These are phyloP conservation scores for Conringia planisiliqua DNA, from an alignment of 345 rosid species.

Conservation along the genomic window DNA sequence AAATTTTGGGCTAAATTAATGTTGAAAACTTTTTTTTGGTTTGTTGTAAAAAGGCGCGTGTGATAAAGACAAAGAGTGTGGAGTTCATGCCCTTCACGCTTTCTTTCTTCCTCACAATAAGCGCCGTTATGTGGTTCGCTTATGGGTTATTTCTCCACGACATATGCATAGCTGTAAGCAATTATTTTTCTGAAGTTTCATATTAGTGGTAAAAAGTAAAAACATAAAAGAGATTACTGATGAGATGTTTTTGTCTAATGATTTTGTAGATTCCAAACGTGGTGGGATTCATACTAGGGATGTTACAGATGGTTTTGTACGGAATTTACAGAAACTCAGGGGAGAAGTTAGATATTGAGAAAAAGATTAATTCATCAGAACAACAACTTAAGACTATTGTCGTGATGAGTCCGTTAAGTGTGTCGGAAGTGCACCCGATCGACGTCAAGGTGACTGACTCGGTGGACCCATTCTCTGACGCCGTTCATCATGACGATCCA, in stretches of 20 bases:
- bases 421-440: conserved; percentile 36
- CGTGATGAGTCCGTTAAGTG: conserved; percentile 37
- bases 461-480: conserved; percentile 21
- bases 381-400: conserved; percentile 36
- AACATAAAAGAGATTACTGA: neutral
- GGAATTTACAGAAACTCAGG: conserved; percentile 43
- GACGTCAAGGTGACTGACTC: neutral
- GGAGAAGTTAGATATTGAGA: conserved; percentile 19
- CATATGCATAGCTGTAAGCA: conserved; percentile 71
- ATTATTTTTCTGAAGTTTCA: neutral
- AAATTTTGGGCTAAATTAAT: neutral
- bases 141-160: conserved; percentile 65
- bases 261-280: conserved; percentile 66
- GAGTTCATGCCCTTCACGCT: conserved; percentile 90
- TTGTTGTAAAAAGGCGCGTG: conserved; percentile 47
- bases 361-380: conserved; percentile 33
- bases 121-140: conserved; percentile 78
- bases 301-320: conserved; percentile 69
- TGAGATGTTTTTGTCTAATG: neutral
- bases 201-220: neutral
- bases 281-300: conserved; percentile 64
- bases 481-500: conserved; percentile 22
- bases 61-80: conserved; percentile 73
- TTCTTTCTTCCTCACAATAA: conserved; percentile 75
- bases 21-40: neutral